A percentile compares a stretch with the other conserved stretches of the same genome.
Evolutionary conservation across 2,329 filamentous ascomycete genomes (phyloP).

Genomic region (Cladosporium oxysporum): DNA sequence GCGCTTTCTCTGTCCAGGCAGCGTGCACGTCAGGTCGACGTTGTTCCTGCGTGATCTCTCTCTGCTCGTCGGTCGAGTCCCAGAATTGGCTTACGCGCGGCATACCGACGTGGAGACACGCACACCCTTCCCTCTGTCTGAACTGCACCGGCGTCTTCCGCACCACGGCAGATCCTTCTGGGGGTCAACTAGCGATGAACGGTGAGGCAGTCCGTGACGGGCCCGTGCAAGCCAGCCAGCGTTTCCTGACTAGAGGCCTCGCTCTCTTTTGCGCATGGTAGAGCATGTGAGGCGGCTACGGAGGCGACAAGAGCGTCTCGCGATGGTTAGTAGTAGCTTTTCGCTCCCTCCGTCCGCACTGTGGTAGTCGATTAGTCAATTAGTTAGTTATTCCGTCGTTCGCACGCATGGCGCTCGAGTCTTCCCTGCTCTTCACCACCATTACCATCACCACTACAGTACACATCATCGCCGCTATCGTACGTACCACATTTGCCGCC

Average conservation of each 20-base stretch:
- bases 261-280: background rate
- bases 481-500: background rate
- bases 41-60: background rate
- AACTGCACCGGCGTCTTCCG: conserved; percentile 6
- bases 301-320: background rate
- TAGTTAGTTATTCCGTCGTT: background rate
- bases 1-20: background rate
- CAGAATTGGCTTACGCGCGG: background rate
- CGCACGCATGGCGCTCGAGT: background rate
- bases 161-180: background rate
- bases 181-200: background rate
- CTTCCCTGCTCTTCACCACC: background rate
- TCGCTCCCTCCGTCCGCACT: background rate
- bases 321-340: background rate
- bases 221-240: background rate
- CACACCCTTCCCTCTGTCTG: background rate
- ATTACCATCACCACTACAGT: background rate
- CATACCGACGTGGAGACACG: background rate
- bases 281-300: background rate
- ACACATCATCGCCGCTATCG: background rate
- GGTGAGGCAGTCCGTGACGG: background rate
- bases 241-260: background rate
- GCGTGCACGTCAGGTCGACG: background rate
- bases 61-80: background rate
- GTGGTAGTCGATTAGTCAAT: background rate